These are phyloP conservation scores for Beauveria sp. DNA, from an alignment of 2,329 filamentous ascomycete species.

Conservation along the genomic window DNA sequence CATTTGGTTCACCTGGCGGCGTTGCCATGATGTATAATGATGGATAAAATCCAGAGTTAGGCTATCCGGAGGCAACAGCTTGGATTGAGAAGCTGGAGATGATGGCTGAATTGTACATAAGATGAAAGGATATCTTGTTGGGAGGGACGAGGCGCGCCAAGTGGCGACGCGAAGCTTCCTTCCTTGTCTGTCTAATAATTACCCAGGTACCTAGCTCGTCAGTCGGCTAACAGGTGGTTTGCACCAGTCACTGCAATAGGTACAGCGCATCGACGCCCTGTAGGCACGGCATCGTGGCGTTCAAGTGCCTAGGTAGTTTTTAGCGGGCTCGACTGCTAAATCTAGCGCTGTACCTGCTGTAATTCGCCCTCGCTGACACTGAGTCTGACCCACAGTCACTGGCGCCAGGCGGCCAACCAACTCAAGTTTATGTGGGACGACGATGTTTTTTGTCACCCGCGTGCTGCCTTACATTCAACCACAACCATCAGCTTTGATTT, in stretches of 20 bases:
- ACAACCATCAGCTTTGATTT: no score
- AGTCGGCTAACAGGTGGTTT: neutral
- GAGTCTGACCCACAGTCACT: neutral
- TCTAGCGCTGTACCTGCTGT: neutral
- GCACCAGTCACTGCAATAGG: neutral
- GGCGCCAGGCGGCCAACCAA: neutral
- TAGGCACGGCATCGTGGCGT: neutral
- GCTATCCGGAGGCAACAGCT: neutral
- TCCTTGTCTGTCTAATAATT: neutral
- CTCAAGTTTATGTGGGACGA: neutral
- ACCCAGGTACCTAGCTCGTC: neutral
- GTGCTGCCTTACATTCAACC: no score
- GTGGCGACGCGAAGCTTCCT: neutral
- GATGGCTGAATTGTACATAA: neutral
- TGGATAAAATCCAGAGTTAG: neutral
- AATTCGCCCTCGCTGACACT: neutral
- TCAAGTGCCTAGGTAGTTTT: neutral
- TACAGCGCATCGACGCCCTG: neutral
- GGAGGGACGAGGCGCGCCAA: neutral
- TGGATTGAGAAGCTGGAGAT: neutral
- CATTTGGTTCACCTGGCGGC: constrained; percentile 1
- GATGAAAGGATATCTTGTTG: neutral
- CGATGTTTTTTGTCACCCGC: no score
- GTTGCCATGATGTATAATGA: neutral
- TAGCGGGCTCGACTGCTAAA: neutral